Conservation (phyloP, 208 protist genomes). For the Porcisia hertigi region DNA sequence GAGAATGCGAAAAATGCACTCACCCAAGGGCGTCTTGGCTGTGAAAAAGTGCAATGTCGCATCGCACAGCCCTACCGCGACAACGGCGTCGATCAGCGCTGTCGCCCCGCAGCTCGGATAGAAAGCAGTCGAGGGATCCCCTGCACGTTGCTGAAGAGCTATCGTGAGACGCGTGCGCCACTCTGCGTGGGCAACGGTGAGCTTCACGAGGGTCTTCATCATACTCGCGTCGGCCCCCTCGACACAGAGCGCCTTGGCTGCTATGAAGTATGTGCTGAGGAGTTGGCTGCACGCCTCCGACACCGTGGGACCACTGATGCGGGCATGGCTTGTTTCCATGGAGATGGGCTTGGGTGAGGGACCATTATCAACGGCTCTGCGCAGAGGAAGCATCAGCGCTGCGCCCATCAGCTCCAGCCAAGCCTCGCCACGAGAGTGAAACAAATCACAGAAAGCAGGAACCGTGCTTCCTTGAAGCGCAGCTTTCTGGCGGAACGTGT, state of each 20-base stretch:
- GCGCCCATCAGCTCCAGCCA: slow-evolving; percentile 42
- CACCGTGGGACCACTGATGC: slow-evolving; percentile 34
- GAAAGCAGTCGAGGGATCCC: background rate
- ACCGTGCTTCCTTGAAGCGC: slow-evolving; percentile 17
- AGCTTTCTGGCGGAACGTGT: slow-evolving; percentile 24
- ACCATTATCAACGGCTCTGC: background rate
- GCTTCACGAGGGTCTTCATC: slow-evolving; percentile 76
- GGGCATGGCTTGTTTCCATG: background rate
- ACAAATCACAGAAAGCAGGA: slow-evolving; percentile 7
- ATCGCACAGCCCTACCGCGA: slow-evolving; percentile 79
- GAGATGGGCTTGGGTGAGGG: background rate
- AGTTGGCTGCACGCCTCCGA: slow-evolving; percentile 51
- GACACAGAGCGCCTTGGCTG: slow-evolving; percentile 51
- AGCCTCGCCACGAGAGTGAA: slow-evolving; percentile 24
- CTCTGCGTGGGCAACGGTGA: slow-evolving; percentile 65
- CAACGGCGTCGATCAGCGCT: slow-evolving; percentile 75
- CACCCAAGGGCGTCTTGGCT: slow-evolving; percentile 55
- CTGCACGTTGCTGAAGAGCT: background rate
- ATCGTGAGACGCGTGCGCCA: slow-evolving; percentile 36
- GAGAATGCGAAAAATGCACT: slow-evolving; percentile 55
- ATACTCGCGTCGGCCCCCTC: slow-evolving; percentile 61
- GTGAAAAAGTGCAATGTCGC: slow-evolving; percentile 70
- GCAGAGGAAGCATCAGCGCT: slow-evolving; percentile 17
- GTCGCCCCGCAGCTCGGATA: slow-evolving; percentile 21
- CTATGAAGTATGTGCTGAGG: slow-evolving; percentile 73